Conservation (phyloP, 1,139 yeast genomes). For the Nadsonia commutata region DNA sequence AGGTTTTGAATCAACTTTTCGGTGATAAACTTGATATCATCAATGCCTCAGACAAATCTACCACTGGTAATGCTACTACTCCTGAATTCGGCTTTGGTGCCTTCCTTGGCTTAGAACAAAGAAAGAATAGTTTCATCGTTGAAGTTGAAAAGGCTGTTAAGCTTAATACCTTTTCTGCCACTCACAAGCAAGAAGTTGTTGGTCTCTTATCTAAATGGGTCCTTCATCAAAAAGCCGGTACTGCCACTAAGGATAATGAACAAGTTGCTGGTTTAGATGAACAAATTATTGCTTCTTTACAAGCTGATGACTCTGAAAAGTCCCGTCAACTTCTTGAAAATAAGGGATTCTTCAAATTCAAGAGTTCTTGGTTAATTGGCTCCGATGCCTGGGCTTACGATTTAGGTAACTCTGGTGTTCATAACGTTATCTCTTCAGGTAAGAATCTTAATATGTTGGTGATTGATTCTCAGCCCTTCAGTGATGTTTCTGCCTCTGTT, state of each 20-base stretch:
- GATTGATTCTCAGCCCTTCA: constrained; percentile 82
- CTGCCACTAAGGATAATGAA: constrained; percentile 14
- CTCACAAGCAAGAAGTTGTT: constrained; percentile 34
- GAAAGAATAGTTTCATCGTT: constrained; percentile 27
- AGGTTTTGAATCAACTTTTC: constrained; percentile 58
- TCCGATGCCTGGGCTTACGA: constrained; percentile 95
- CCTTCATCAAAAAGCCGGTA: constrained; percentile 15
- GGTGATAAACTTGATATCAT: constrained; percentile 37
- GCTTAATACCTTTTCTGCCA: constrained; percentile 32
- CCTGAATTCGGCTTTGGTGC: constrained; percentile 89
- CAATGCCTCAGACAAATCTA: constrained; percentile 37
- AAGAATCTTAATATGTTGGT: constrained; percentile 72
- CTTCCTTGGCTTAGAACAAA: constrained; percentile 42
- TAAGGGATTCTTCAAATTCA: constrained; percentile 31
- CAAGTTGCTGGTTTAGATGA: constrained; percentile 30
- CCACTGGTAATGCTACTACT: constrained; percentile 25
- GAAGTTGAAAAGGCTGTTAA: constrained; percentile 39
- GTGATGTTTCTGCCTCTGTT: constrained; percentile 21
- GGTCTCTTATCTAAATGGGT: constrained; percentile 60
- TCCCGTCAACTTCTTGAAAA: constrained; percentile 34
- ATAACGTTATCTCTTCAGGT: constrained; percentile 62
- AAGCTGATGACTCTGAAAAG: constrained; percentile 26
- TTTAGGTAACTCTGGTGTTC: constrained; percentile 84
- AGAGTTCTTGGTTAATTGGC: constrained; percentile 73
- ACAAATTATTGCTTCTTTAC: constrained; percentile 4